Base-by-base conservation (phyloP, 1,284 basidiomycete species). In the Fereydounia khargensis region DNA sequence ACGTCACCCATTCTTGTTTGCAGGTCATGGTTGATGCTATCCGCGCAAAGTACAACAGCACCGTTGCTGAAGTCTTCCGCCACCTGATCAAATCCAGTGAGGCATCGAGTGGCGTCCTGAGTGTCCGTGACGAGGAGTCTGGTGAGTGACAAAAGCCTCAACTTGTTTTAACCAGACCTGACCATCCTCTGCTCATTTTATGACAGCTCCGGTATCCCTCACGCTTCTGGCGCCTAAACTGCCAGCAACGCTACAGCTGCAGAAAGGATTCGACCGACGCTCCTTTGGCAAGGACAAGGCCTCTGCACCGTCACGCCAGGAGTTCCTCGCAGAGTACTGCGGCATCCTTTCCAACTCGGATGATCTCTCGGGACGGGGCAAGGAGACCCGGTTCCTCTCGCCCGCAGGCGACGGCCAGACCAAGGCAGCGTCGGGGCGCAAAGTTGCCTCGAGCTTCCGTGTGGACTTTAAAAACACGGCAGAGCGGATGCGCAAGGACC, bases 401-500 rank as follows among this genome's bases (percentile, higher is more conserved):
- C 73, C 70, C 20, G 51, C 63, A 13, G 61, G 61, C 27, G 61
- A 49, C 30, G 51, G 55, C 23, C 61, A 43, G 14, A 68, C 58
- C 16, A 55, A 55, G 19, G 51, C 61, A 6, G 69, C 69, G 1
- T 61, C 63, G 2, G 66, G 66, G 2, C 39, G 32, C 2, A 54
- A 64, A 30, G 57, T 65, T 1, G 44, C 65, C 3, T 51, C 60
- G 5, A 57, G 43, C 17, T 89, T 55, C 82, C 85, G 63, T 81
- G 70, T 97, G 20, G 87, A 94, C 65, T 91, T 90, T 67, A 86
- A 87, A 65, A 81, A 84, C 44, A 83, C 94, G 35, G 82, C 84
- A 24, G 80, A 81, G 45, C 82, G 86, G 43, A 77, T 97, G 55
- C 83, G 87, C 70, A 79, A 83, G 62, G 83, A 83, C 16, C 79